Base-by-base conservation (phyloP, 148 eudicot species). In the Cornus kousa region DNA sequence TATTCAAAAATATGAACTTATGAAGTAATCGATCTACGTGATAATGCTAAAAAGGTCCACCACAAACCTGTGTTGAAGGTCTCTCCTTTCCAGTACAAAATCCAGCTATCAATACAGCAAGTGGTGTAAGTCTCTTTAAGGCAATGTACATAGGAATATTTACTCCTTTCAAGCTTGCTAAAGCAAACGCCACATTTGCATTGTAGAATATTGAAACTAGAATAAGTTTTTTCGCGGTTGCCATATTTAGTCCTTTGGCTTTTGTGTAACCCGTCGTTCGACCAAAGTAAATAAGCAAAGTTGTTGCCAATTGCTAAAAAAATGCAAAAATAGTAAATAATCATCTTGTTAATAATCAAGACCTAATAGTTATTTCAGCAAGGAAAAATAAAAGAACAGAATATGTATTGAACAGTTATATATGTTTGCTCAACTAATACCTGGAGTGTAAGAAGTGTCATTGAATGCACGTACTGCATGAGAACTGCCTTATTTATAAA, bases 141-240 rank as follows among this genome's bases (percentile, higher is more conserved):
- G 99, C 99, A 82, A 96, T 96, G 79, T 96, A 96, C 99, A 94
- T 96, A 1, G 99, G 99, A 72, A 96, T 92, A 85, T 96, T 96
- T 68, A 96, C 98, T 75, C 99, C 98, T 93, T 96, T 96, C 88
- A 96, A 86, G 82, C 99, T 96, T 68, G 98, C 98, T 74, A 96
- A 92, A 82, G 98, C 99, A 89, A 92, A 96, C 60, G 91, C 99
- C 74, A 94, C 99, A 87, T 94, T 96, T 67, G 97, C 99, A 86
- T 94, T 96, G 84, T 96, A 96, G 83, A 96, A 96, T 77, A 96
- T 88, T 3, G 99, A 96, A 78, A 96, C 98, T 75, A 91, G 83
- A 35, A 94, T 50, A 74, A 96, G 99, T 74, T 89, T 96, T 83
- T 92, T 94, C 6, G 99, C 98, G 22, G 98, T 91, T 76, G 73